Evolutionary conservation across 2,329 filamentous ascomycete species (phyloP).

Genomic region (Paecilomyces sp.): DNA sequence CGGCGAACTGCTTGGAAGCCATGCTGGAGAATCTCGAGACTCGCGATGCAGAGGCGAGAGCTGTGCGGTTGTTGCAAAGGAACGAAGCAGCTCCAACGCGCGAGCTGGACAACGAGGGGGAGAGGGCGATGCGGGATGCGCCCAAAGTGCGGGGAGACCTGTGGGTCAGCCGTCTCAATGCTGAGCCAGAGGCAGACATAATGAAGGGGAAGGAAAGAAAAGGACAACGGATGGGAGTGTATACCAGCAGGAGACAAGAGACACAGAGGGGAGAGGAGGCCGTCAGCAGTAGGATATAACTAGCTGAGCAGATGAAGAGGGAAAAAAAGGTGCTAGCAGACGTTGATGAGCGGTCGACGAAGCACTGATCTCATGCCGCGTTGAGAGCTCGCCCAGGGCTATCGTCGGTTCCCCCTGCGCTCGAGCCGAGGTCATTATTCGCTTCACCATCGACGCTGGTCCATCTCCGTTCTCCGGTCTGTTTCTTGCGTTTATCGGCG

Average conservation of each 20-base stretch:
- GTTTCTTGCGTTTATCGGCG: neutral
- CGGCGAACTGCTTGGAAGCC: constrained; percentile 30
- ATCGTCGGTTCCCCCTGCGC: neutral
- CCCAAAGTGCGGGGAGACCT: constrained; percentile 36
- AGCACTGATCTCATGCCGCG: neutral
- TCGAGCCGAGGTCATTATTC: neutral
- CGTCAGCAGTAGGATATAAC: neutral
- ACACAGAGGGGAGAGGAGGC: neutral
- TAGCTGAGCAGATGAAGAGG: neutral
- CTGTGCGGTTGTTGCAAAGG: constrained; percentile 10
- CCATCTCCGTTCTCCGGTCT: neutral
- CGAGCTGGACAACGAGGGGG: constrained; percentile 24
- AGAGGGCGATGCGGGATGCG: constrained; percentile 41
- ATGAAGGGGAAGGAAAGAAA: constrained; percentile 4
- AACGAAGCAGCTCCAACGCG: constrained; percentile 11
- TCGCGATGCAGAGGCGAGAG: constrained; percentile 12
- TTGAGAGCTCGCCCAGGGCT: neutral
- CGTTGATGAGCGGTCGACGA: neutral
- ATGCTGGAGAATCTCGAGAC: constrained; percentile 37
- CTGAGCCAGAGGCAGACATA: constrained; percentile 35
- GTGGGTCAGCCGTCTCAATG: constrained; percentile 35
- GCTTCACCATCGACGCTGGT: neutral
- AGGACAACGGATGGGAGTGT: constrained; percentile 14
- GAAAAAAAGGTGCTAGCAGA: neutral
- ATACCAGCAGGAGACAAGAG: neutral